These are phyloP conservation scores for Solanum tarijense DNA, from an alignment of 257 asterid genomes.

Conservation along the genomic window DNA sequence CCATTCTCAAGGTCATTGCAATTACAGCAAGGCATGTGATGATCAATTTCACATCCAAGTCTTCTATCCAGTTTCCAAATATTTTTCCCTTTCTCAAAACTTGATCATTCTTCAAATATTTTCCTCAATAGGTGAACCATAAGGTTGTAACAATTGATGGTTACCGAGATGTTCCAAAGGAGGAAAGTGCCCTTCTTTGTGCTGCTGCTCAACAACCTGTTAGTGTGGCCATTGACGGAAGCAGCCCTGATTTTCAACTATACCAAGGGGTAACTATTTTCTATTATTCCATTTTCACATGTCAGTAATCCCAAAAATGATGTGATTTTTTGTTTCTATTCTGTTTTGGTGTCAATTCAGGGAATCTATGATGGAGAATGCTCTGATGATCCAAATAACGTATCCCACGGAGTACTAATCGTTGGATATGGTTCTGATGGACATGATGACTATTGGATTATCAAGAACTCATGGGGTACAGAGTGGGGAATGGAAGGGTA, in stretches of 20 bases:
- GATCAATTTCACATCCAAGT: not conserved
- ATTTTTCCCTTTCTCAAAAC: not conserved
- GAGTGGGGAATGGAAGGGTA: not conserved
- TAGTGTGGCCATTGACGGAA: slow-evolving; percentile 21
- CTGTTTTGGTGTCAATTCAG: slow-evolving; percentile 8
- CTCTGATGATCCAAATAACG: slow-evolving; percentile 8
- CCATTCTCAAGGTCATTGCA: slow-evolving; percentile 6
- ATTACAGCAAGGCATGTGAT: slow-evolving; percentile 13
- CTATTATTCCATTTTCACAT: not conserved
- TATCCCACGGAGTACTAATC: slow-evolving; percentile 16
- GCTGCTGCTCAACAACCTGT: slow-evolving; percentile 28
- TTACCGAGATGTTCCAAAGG: slow-evolving; percentile 14
- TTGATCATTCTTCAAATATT: not conserved
- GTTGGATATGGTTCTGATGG: not conserved
- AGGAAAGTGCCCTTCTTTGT: slow-evolving; percentile 18
- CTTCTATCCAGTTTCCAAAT: not conserved
- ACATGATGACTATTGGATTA: not conserved
- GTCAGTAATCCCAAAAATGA: not conserved
- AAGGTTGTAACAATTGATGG: slow-evolving; percentile 20
- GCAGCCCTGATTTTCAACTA: slow-evolving; percentile 23
- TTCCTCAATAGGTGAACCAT: slow-evolving; percentile 5
- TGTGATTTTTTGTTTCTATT: slow-evolving; percentile 11
- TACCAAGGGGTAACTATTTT: slow-evolving; percentile 17
- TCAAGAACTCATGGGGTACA: not conserved
- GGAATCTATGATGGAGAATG: slow-evolving; percentile 26